phyloP scores from a whole-genome alignment of 2,329 filamentous ascomycete species.

The Hypomyces rosellus region DNA sequence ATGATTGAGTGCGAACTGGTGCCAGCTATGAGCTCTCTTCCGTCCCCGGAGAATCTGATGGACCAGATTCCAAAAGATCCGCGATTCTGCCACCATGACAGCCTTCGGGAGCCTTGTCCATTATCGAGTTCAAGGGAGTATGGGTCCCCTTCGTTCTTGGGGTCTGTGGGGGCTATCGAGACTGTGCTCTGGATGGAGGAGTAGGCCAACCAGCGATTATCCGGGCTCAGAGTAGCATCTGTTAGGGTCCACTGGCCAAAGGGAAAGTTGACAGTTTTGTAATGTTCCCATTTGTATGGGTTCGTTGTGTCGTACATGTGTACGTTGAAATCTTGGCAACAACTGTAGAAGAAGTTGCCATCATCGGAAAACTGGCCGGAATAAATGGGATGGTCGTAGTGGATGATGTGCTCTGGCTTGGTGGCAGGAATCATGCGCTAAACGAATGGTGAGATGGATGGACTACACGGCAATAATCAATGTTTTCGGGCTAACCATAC shows the following conservation, averaged over 20 bases:
- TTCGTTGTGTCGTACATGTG: conserved; percentile 98
- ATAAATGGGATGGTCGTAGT: conserved; percentile 81
- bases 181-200: conserved; percentile 81
- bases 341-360: conserved; percentile 94
- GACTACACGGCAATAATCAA: background rate
- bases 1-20: conserved; percentile 74
- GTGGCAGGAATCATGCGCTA: conserved; percentile 63
- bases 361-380: conserved; percentile 96
- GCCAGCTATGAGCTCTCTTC: conserved; percentile 82
- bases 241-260: conserved; percentile 94
- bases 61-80: conserved; percentile 70
- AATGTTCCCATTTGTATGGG: conserved; percentile 91
- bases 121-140: conserved; percentile 64
- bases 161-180: conserved; percentile 81
- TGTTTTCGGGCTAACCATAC: conserved; percentile 27
- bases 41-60: conserved; percentile 86
- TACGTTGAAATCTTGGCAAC: conserved; percentile 86
- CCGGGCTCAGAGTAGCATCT: conserved; percentile 82
- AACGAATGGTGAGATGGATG: conserved; percentile 37
- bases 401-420: conserved; percentile 77
- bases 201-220: conserved; percentile 89
- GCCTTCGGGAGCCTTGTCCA: conserved; percentile 9
- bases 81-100: conserved; percentile 22
- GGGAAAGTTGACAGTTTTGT: conserved; percentile 82
- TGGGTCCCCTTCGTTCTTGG: conserved; percentile 72